Conservation (phyloP, 1,284 basidiomycete species). For the Cryptococcus sp. region DNA sequence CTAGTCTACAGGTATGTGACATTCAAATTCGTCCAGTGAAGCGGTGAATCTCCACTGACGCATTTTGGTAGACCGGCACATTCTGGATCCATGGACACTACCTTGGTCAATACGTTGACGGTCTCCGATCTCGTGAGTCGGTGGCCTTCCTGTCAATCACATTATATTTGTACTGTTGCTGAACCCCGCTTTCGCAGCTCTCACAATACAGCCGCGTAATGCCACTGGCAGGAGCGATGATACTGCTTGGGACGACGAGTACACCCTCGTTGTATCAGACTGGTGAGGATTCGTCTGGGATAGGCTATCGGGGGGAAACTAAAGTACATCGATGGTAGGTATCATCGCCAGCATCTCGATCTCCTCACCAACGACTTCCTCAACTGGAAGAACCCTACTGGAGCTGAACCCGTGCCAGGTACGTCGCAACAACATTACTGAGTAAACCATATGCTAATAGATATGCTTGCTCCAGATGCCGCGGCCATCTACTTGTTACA, state of each 20-base stretch:
- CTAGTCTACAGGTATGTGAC: constrained; percentile 65
- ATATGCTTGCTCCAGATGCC: constrained; percentile 60
- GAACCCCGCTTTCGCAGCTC: constrained; percentile 47
- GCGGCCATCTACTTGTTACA: constrained; percentile 78
- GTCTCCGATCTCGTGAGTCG: constrained; percentile 46
- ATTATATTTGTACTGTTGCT: not conserved
- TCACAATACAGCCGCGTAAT: constrained; percentile 68
- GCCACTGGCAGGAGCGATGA: constrained; percentile 53
- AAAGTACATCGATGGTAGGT: constrained; percentile 19
- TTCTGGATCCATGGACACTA: constrained; percentile 77
- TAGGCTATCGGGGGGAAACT: not conserved
- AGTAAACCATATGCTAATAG: not conserved
- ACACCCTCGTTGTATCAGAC: constrained; percentile 77
- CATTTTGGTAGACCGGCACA: constrained; percentile 60
- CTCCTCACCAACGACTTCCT: constrained; percentile 70
- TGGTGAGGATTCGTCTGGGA: constrained; percentile 61
- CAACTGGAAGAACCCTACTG: constrained; percentile 70
- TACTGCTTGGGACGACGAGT: constrained; percentile 82
- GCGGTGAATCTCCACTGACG: not conserved
- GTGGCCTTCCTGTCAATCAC: not conserved
- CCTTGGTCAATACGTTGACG: constrained; percentile 77
- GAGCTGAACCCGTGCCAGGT: constrained; percentile 85
- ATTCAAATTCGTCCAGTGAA: not conserved
- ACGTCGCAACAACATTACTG: constrained; percentile 16
- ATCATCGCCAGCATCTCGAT: constrained; percentile 67